These are phyloP conservation scores for Dichotomopilus funicola DNA, from an alignment of 2,329 filamentous ascomycete species.

Conservation along the genomic window DNA sequence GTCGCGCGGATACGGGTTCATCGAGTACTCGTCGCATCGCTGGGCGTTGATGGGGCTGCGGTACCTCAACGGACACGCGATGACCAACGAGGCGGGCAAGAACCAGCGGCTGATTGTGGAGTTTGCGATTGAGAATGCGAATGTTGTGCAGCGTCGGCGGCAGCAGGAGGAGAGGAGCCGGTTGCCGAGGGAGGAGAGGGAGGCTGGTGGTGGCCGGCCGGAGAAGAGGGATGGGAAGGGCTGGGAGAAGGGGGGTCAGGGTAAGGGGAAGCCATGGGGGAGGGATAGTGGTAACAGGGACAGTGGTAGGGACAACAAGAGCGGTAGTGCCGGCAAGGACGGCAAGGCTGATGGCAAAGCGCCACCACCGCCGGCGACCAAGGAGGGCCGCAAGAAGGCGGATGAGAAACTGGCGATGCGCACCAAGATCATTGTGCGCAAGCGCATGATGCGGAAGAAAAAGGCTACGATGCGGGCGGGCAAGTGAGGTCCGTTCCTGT, in stretches of 20 bases:
- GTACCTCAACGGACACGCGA: slow-evolving; percentile 76
- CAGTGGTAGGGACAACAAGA: slow-evolving; percentile 13
- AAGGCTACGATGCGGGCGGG: slow-evolving; percentile 35
- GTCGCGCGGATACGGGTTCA: slow-evolving; percentile 91
- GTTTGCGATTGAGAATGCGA: slow-evolving; percentile 96
- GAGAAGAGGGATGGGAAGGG: slow-evolving; percentile 37
- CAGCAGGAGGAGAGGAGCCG: slow-evolving; percentile 47
- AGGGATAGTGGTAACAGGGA: background rate
- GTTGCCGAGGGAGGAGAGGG: slow-evolving; percentile 16
- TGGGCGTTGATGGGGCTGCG: slow-evolving; percentile 91
- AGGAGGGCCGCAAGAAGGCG: slow-evolving; percentile 31
- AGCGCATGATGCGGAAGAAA: slow-evolving; percentile 71
- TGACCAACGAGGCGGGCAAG: slow-evolving; percentile 59
- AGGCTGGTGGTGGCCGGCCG: background rate
- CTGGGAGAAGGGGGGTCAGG: slow-evolving; percentile 4
- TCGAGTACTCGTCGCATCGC: slow-evolving; percentile 91
- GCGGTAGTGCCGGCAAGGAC: slow-evolving; percentile 18
- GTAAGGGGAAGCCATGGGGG: slow-evolving; percentile 15
- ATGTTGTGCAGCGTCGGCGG: slow-evolving; percentile 77
- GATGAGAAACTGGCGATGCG: slow-evolving; percentile 38
- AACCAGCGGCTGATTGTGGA: slow-evolving; percentile 90
- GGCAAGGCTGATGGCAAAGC: slow-evolving; percentile 24
- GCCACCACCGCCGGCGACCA: slow-evolving; percentile 24
- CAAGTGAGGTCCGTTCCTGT: slow-evolving; percentile 4
- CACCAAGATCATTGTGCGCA: slow-evolving; percentile 79